phyloP scores from a whole-genome alignment of 306 rosid genomes.

The Alnus rubra region DNA sequence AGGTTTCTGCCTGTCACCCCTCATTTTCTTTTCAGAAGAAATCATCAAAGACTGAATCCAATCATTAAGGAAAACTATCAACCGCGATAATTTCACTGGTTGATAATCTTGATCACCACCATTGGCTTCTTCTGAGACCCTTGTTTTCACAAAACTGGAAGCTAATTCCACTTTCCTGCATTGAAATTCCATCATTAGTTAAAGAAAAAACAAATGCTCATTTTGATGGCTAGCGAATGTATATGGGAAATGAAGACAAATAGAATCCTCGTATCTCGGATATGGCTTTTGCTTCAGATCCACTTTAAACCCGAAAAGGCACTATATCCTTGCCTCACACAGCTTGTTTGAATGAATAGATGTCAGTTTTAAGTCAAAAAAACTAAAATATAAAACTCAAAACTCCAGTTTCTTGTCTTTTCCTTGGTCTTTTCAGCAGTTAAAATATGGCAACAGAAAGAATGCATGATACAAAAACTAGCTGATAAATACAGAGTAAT shows the following conservation, averaged over 20 bases:
- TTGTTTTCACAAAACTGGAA: conserved; percentile 55
- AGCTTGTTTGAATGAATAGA: too few species aligned
- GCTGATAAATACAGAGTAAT: too few species aligned
- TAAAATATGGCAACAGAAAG: too few species aligned
- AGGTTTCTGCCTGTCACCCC: conserved; percentile 38
- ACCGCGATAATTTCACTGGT: conserved; percentile 55
- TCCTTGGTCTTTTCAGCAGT: neutral
- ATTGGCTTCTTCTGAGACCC: conserved; percentile 32
- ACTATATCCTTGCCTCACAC: too few species aligned
- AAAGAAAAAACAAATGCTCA: conserved; percentile 4
- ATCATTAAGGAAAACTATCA: conserved; percentile 58
- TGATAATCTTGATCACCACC: conserved; percentile 40
- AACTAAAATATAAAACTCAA: neutral
- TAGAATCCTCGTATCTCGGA: neutral
- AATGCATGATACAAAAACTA: too few species aligned
- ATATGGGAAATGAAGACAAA: neutral
- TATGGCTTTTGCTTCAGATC: neutral
- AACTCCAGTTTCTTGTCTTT: neutral
- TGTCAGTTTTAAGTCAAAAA: too few species aligned
- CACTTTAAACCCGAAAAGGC: neutral
- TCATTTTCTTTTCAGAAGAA: conserved; percentile 53
- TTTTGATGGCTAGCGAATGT: neutral
- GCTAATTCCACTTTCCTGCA: conserved; percentile 81
- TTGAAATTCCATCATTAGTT: conserved; percentile 26
- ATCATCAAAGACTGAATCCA: conserved; percentile 79